A percentile compares a stretch with the other conserved stretches of the same genome.
phyloP scores from a whole-genome alignment of 495 filamentous ascomycete species.

The Friedmanniomyces endolithicus region DNA sequence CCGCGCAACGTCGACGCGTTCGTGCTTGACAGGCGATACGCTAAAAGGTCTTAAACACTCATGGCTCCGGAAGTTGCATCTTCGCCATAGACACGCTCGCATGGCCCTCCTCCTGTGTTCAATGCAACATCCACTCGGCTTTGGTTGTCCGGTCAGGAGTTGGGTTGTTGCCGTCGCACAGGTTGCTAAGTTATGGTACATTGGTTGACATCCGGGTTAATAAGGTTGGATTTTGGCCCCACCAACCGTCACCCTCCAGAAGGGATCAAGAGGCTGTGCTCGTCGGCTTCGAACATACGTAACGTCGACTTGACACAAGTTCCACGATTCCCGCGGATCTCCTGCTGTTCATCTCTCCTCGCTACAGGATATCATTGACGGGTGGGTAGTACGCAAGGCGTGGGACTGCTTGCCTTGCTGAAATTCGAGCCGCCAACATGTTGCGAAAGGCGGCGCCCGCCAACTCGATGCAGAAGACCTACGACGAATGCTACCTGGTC shows the following conservation, averaged over 20 bases:
- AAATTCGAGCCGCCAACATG: neutral
- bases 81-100: slow-evolving; percentile 1
- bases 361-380: too few species aligned
- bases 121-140: neutral
- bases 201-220: too few species aligned
- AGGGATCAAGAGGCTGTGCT: too few species aligned
- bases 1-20: slow-evolving; percentile 9
- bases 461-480: slow-evolving; percentile 78
- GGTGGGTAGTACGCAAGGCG: too few species aligned
- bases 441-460: slow-evolving; percentile 57
- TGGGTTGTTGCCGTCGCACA: neutral
- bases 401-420: neutral
- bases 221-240: too few species aligned
- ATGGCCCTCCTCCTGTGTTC: slow-evolving; percentile 1
- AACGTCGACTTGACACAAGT: too few species aligned
- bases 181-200: neutral
- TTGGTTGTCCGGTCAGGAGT: neutral
- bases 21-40: neutral
- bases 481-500: slow-evolving; percentile 87
- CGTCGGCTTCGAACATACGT: too few species aligned
- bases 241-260: neutral
- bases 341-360: too few species aligned
- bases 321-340: too few species aligned
- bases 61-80: neutral
- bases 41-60: neutral